Evolutionary conservation across 192 early-diverging fungal genomes (phyloP).

Genomic region (Coemansia sp.): DNA sequence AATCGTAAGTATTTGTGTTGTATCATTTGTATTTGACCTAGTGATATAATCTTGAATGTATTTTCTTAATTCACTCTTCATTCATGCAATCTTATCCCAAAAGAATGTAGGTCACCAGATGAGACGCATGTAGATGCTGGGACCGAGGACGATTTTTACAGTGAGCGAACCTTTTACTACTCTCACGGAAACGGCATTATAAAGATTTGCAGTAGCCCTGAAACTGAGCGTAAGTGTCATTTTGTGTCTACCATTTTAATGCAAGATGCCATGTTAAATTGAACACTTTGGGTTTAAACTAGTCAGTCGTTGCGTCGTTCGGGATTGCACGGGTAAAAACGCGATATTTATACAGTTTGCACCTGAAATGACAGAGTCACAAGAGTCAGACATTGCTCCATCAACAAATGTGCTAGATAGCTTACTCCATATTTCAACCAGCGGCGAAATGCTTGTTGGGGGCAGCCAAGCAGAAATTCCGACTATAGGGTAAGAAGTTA

Average conservation of each 20-base stretch:
- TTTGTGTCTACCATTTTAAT: background rate
- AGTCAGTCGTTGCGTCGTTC: slow-evolving; percentile 10
- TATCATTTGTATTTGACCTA: background rate
- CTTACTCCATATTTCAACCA: background rate
- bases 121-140: slow-evolving; percentile 14
- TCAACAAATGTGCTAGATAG: background rate
- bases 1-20: background rate
- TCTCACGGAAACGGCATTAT: slow-evolving; percentile 36
- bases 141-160: slow-evolving; percentile 16
- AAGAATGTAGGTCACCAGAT: background rate
- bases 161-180: slow-evolving; percentile 25
- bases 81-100: background rate
- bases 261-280: background rate
- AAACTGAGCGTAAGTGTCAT: slow-evolving; percentile 21
- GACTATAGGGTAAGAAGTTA: slow-evolving; percentile 21
- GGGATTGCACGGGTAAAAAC: slow-evolving; percentile 25
- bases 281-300: background rate
- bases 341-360: slow-evolving; percentile 23
- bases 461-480: slow-evolving; percentile 3
- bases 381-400: background rate
- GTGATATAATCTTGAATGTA: background rate
- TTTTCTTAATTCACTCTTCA: background rate
- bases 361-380: slow-evolving; percentile 8
- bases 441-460: background rate
- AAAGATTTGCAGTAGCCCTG: slow-evolving; percentile 24